Base-by-base conservation (phyloP, 208 protist genomes). In the Acanthamoeba divionensis region DNA sequence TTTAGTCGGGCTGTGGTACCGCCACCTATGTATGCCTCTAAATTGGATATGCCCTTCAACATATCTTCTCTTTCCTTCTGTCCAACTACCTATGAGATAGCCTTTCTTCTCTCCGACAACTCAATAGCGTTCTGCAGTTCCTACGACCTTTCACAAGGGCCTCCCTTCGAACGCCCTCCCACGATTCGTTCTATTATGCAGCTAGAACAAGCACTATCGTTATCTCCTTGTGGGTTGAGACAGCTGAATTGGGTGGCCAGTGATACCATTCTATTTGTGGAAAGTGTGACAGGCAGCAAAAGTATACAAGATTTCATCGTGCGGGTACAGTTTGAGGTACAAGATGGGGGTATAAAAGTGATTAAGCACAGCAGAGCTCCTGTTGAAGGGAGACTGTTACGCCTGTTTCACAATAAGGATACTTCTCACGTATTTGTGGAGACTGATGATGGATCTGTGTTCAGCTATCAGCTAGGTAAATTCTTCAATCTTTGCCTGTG, bases 21-120 rank as follows among this genome's bases (percentile, higher is more conserved):
- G n/a, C 94, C 94, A 41, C 94, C 94, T 29, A 94, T 95, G 93
- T 79, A 47, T 0, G 54, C 87, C 12, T 90, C 79, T 15, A 50
- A 65, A 18, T 38, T 91, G 15, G 26, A 52, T 13, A 41, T 79
- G 10, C 33, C 83, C 36, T 48, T 55, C 77, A 86, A 86, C 77
- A 44, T 86, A 7, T 24, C 52, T 6, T 60, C 47, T 10, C 54
- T 86, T 5, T 63, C 77, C 13, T 86, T 86, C 31, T 48, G 54
- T 21, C 77, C 77, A 1, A 15, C 44, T 9, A 63, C 52, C 50
- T 86, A 86, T 21, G 77, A 86, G n/a, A 63, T 86, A 18, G 77
- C 36, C 45, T 36, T 41, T 4, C 50, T 86, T 18, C 31, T 86
- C 4, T 31, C n/a, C n/a, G 44, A 89, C 63, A 85, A 80, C 21